Percentiles rank a stretch among this genome's conserved stretches.
Conservation (phyloP, 1,284 basidiomycete species). For the Naganishia cerealis region DNA sequence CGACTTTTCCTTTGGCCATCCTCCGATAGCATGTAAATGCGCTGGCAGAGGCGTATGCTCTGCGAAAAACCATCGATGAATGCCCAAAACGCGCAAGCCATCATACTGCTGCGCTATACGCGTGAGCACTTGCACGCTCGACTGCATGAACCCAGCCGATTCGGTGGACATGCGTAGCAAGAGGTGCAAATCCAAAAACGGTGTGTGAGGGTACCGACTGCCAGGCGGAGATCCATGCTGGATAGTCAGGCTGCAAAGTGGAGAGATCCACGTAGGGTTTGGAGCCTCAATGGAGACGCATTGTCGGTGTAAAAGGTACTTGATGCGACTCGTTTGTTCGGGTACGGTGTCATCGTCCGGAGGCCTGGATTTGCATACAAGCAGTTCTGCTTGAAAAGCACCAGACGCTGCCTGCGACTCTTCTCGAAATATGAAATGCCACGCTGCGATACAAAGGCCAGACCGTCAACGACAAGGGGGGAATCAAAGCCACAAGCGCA, state of each 20-base stretch:
- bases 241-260: conserved; percentile 10
- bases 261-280: conserved; percentile 6
- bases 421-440: conserved; percentile 15
- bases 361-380: conserved; percentile 2
- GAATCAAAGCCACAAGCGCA: not conserved
- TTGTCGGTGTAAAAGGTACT: conserved; percentile 5
- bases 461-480: not conserved
- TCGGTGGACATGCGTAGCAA: conserved; percentile 23
- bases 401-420: conserved; percentile 20
- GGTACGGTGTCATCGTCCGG: not conserved
- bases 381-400: conserved; percentile 17
- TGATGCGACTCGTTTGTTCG: not conserved
- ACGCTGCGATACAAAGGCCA: not conserved
- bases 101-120: conserved; percentile 14
- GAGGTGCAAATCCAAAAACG: conserved; percentile 6
- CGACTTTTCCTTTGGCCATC: not conserved
- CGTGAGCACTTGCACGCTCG: conserved; percentile 4
- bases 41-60: conserved; percentile 11
- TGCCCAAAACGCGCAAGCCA: conserved; percentile 15
- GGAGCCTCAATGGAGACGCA: not conserved
- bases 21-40: conserved; percentile 11
- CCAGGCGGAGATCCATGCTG: not conserved
- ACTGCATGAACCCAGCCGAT: conserved; percentile 12
- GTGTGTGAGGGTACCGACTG: not conserved
- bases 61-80: conserved; percentile 17